These are phyloP conservation scores for Funneliformis caledonium DNA, from an alignment of 371 early-diverging fungal species.

Conservation along the genomic window DNA sequence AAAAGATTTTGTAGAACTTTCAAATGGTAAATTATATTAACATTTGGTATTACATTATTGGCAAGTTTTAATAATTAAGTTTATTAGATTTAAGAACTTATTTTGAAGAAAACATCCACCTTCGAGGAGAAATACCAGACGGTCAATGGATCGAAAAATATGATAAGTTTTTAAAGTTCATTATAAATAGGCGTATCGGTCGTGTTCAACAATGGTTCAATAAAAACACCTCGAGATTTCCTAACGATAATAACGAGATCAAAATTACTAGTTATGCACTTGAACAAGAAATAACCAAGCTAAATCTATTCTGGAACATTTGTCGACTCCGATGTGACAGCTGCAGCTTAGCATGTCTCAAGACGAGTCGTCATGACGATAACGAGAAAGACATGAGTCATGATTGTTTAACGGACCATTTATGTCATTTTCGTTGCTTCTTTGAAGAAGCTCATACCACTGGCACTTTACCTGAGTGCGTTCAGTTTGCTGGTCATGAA, in stretches of 20 bases:
- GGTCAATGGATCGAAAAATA: constrained; percentile 21
- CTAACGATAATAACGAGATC: constrained; percentile 30
- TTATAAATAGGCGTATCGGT: constrained; percentile 17
- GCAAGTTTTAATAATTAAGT: not conserved
- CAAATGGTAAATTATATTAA: not conserved
- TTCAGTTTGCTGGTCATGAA: constrained; percentile 37
- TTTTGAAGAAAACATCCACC: constrained; percentile 35
- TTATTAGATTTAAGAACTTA: constrained; percentile 11
- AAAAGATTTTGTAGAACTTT: constrained; percentile 10
- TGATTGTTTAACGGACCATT: constrained; percentile 36
- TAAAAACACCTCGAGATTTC: constrained; percentile 7
- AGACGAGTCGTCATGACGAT: constrained; percentile 34
- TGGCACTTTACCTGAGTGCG: constrained; percentile 37
- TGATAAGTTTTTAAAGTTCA: constrained; percentile 29
- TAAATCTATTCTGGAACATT: constrained; percentile 26
- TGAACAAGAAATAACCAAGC: constrained; percentile 32
- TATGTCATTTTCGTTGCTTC: constrained; percentile 39
- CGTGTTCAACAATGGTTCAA: constrained; percentile 34
- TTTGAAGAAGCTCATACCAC: constrained; percentile 41
- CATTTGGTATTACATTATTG: not conserved
- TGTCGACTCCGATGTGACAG: constrained; percentile 24
- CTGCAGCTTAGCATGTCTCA: constrained; percentile 35
- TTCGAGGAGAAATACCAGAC: constrained; percentile 16
- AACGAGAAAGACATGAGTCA: constrained; percentile 20
- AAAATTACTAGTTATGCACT: constrained; percentile 21